Percentiles rank a stretch among this genome's conserved stretches.
Evolutionary conservation across 257 asterid genomes (phyloP).

Genomic region (Jacaranda mimosifolia): DNA sequence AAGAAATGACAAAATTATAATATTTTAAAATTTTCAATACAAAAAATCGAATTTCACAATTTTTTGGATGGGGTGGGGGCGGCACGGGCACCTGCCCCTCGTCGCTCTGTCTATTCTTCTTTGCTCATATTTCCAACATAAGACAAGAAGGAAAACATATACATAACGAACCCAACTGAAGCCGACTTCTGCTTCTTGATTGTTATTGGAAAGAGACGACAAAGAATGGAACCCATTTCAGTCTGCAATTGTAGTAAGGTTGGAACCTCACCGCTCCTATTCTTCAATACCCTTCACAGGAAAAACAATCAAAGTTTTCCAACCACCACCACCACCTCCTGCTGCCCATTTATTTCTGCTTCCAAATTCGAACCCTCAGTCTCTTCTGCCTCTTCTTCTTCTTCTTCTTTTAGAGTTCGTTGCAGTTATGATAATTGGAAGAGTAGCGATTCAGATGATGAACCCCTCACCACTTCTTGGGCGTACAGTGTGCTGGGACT

Average conservation of each 20-base stretch:
- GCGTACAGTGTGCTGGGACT: slow-evolving; percentile 80
- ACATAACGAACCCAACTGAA: too few relatives aligned
- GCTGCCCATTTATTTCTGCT: slow-evolving; percentile 31
- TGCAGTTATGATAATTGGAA: slow-evolving; percentile 38
- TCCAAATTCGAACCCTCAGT: slow-evolving; percentile 22
- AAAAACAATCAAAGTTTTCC: slow-evolving; percentile 20
- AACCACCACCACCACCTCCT: slow-evolving; percentile 13
- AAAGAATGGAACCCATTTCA: slow-evolving; percentile 38
- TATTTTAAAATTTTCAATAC: too few relatives aligned
- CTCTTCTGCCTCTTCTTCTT: slow-evolving; percentile 38
- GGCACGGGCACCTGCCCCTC: too few relatives aligned
- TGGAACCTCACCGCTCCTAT: slow-evolving; percentile 23
- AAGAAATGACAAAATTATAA: too few relatives aligned
- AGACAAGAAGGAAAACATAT: not conserved
- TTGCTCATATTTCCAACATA: too few relatives aligned
- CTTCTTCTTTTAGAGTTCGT: slow-evolving; percentile 43
- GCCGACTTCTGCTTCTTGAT: too few relatives aligned
- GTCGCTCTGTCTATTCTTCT: too few relatives aligned
- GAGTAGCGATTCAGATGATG: slow-evolving; percentile 43
- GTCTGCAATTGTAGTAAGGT: slow-evolving; percentile 18
- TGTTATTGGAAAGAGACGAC: too few relatives aligned
- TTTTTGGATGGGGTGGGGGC: too few relatives aligned
- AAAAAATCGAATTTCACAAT: too few relatives aligned
- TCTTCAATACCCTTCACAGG: slow-evolving; percentile 21
- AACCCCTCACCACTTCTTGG: slow-evolving; percentile 52